These are phyloP conservation scores for Tylopilus sp. DNA, from an alignment of 1,284 basidiomycete species.

Conservation along the genomic window DNA sequence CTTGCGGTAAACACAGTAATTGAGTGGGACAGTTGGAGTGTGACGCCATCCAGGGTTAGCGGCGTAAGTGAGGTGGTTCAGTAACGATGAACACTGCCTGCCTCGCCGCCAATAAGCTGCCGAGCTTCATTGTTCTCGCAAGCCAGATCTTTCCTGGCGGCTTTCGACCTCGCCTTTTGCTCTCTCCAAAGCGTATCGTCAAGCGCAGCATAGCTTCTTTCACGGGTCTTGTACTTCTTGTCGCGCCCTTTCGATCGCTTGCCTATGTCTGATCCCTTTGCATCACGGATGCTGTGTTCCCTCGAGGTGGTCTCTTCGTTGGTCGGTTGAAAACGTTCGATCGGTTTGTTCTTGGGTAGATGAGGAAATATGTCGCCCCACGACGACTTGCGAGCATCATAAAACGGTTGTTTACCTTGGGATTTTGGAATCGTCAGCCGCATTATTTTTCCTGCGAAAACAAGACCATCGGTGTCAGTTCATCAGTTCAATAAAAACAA, in stretches of 20 bases:
- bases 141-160: constrained; percentile 25
- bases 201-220: constrained; percentile 38
- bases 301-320: constrained; percentile 26
- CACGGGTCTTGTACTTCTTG: constrained; percentile 22
- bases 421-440: constrained; percentile 88
- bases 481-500: constrained; percentile 7
- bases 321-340: constrained; percentile 52
- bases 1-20: neutral
- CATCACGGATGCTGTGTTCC: constrained; percentile 11
- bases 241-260: constrained; percentile 43
- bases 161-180: constrained; percentile 37
- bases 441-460: constrained; percentile 72
- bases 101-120: constrained; percentile 10
- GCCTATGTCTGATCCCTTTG: constrained; percentile 51
- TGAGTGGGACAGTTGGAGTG: neutral
- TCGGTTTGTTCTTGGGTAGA: constrained; percentile 64
- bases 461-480: constrained; percentile 29
- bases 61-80: constrained; percentile 1
- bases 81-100: constrained; percentile 3
- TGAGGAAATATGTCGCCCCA: constrained; percentile 98
- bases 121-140: constrained; percentile 5
- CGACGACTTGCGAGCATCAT: constrained; percentile 87
- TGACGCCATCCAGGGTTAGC: neutral
- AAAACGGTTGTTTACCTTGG: constrained; percentile 89
- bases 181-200: constrained; percentile 32